These are phyloP conservation scores for Nakazawaea ernobii DNA, from an alignment of 805 yeast genomes.

Conservation along the genomic window DNA sequence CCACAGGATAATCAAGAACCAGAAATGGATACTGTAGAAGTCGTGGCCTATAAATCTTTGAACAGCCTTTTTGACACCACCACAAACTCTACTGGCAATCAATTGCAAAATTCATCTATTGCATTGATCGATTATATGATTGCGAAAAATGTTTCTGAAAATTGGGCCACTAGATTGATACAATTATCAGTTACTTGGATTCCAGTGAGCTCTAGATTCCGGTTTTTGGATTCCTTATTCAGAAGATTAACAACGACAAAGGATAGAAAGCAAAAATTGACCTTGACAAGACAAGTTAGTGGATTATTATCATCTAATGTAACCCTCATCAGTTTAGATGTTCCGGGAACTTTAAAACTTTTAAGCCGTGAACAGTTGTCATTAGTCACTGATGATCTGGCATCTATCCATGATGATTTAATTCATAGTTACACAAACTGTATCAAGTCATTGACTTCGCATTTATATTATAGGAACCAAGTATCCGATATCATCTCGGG, in stretches of 20 bases:
- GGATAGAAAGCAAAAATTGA: slow-evolving; percentile 31
- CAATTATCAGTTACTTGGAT: slow-evolving; percentile 69
- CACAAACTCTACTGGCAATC: slow-evolving; percentile 37
- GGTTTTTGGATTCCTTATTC: slow-evolving; percentile 12
- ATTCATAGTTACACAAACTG: slow-evolving; percentile 46
- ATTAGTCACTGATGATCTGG: slow-evolving; percentile 32
- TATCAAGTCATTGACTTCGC: slow-evolving; percentile 66
- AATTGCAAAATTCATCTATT: slow-evolving; percentile 50
- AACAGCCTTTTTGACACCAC: slow-evolving; percentile 59
- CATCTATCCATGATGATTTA: slow-evolving; percentile 19
- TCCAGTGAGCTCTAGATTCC: slow-evolving; percentile 73
- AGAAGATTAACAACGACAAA: slow-evolving; percentile 14
- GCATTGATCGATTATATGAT: slow-evolving; percentile 44
- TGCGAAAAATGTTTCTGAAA: slow-evolving; percentile 16
- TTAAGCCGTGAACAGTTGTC: slow-evolving; percentile 49
- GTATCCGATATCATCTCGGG: slow-evolving; percentile 76
- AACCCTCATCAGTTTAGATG: slow-evolving; percentile 82
- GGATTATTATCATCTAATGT: slow-evolving; percentile 71
- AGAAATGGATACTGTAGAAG: slow-evolving; percentile 16
- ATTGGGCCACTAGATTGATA: slow-evolving; percentile 54
- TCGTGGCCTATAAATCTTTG: slow-evolving; percentile 32
- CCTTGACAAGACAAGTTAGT: slow-evolving; percentile 18
- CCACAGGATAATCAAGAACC: slow-evolving; percentile 1
- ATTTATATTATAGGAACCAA: slow-evolving; percentile 83
- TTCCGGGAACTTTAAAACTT: slow-evolving; percentile 44